phyloP scores from a whole-genome alignment of 106 monocot genomes.

The Dendrobium nobile region DNA sequence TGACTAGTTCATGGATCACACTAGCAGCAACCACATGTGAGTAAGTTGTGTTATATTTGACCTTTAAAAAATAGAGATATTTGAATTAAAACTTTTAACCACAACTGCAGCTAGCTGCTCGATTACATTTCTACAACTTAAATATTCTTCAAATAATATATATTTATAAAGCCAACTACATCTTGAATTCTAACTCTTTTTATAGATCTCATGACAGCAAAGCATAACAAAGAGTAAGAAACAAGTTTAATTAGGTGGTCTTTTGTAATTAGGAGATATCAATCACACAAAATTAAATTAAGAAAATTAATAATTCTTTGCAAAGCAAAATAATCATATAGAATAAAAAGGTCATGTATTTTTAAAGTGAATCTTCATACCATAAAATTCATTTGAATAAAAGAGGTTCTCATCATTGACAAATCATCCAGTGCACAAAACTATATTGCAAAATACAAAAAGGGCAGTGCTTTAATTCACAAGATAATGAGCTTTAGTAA shows the following conservation, averaged over 20 bases:
- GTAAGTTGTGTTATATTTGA: too few species aligned
- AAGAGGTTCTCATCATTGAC: conserved; percentile 75
- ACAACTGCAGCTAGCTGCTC: too few species aligned
- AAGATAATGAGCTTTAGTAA: too few species aligned
- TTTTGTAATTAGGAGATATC: neutral
- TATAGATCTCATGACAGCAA: neutral
- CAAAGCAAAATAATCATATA: neutral
- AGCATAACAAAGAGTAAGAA: neutral
- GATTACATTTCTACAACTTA: too few species aligned
- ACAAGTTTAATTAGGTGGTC: neutral
- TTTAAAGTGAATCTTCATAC: conserved; percentile 17
- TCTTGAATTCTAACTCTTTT: too few species aligned
- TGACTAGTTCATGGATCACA: too few species aligned
- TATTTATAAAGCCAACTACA: too few species aligned
- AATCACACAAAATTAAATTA: neutral
- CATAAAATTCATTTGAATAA: conserved; percentile 83
- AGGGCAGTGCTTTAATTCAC: too few species aligned
- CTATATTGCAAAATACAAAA: conserved; percentile 26
- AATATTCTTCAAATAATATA: too few species aligned
- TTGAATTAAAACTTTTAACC: too few species aligned
- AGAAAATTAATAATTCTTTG: neutral
- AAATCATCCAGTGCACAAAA: conserved; percentile 72
- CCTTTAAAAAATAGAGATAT: too few species aligned
- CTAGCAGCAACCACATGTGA: too few species aligned
- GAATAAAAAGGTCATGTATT: neutral